Base-by-base conservation (phyloP, 2,329 filamentous ascomycete species). In the Aspergillus eucalypticola region DNA sequence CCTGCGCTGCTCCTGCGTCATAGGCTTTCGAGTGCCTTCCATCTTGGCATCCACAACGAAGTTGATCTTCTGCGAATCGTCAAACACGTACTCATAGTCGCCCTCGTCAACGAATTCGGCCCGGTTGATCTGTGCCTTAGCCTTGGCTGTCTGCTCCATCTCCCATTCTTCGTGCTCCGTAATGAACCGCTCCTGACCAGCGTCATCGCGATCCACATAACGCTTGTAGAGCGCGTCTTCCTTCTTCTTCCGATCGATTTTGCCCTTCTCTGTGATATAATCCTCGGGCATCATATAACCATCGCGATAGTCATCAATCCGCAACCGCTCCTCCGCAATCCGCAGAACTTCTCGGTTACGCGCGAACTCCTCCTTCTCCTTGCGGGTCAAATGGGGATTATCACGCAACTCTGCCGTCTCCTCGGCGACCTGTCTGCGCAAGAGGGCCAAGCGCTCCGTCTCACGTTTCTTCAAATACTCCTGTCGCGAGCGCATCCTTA, bases 141-240 rank as follows among this genome's bases (percentile, higher is more conserved):
- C 93, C 75, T 96, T 96, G 59, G 88, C 84, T 0, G 90, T 85
- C 77, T 98, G 94, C 72, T 98, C 94, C 60, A 87, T 82, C 74
- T 99, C 95, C 94, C 94, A 99, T 71, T 96, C 91, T 63, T 99
- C 93, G 64, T 96, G 90, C 74, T 99, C 95, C 0, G 92, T 96
- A 60, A 96, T 86, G 68, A 92, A 96, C 68, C 89, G 89, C 73
- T 97, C 94, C 65, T 95, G 88, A 4, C 93, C 93, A 68, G 89
- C 89, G 69, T 96, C 91, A 68, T 96, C 92, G 61, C 86, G 85
- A 64, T 97, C 93, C 3, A 96, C 88, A 67, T 96, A 94, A 54
- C 93, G 87, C 74, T 92, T 93, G 78, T 96, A 96, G 10, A 99
- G 83, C 0, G 91, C 91, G 23, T 96, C 91, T 64, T 95, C 87